Conservation (phyloP, 768 basidiomycete genomes). For the Leccinum uliginosum region DNA sequence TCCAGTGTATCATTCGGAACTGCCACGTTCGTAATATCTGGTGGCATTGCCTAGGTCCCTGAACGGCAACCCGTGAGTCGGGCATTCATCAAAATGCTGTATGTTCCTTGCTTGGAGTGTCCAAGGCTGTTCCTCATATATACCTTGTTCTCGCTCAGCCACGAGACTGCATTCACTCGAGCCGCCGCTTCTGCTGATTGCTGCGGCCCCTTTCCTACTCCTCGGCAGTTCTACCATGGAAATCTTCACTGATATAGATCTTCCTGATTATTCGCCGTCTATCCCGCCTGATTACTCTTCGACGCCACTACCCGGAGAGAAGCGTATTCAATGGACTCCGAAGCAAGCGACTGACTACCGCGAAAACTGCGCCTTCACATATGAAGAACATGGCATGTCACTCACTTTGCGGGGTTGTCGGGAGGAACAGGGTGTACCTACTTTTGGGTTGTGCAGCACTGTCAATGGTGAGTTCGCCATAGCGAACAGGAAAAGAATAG, state of each 20-base stretch:
- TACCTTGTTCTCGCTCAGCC: conserved; percentile 7
- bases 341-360: conserved; percentile 1
- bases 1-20: conserved; percentile 4
- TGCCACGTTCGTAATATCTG: conserved; percentile 6
- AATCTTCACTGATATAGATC: conserved; percentile 5
- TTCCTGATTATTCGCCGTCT: conserved; percentile 55
- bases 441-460: conserved; percentile 28
- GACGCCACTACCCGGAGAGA: conserved; percentile 49
- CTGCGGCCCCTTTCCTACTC: background rate
- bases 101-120: background rate
- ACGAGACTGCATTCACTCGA: background rate
- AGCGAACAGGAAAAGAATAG: conserved; percentile 20
- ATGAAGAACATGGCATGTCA: conserved; percentile 28
- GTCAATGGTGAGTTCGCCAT: conserved; percentile 29
- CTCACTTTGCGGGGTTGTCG: conserved; percentile 30
- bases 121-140: conserved; percentile 19
- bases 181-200: background rate
- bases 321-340: conserved; percentile 47
- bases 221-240: conserved; percentile 11
- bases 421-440: conserved; percentile 27
- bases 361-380: conserved; percentile 27
- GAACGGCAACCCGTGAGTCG: conserved; percentile 5
- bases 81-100: conserved; percentile 6
- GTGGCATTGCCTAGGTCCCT: conserved; percentile 17
- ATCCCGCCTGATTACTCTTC: conserved; percentile 56